A percentile compares a stretch with the other conserved stretches of the same genome.
These are phyloP conservation scores for Candida dajiaensis DNA, from an alignment of 805 yeast genomes.

Conservation along the genomic window DNA sequence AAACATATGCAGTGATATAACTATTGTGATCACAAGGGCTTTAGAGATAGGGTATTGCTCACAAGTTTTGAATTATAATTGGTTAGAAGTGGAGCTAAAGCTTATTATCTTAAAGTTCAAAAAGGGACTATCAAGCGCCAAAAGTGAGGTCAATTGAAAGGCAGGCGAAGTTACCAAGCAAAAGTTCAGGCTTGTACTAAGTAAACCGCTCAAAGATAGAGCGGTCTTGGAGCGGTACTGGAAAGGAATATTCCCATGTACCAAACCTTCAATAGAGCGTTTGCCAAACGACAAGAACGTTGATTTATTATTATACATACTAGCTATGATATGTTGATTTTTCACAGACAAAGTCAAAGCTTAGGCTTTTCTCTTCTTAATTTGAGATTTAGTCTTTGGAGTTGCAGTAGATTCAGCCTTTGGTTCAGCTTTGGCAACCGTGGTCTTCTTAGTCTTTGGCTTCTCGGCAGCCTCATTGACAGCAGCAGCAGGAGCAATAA, in stretches of 20 bases:
- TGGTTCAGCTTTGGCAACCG: background rate
- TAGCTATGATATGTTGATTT: background rate
- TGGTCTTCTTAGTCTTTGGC: constrained; percentile 1
- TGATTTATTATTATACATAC: background rate
- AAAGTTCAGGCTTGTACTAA: too few relatives aligned
- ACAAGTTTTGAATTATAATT: too few relatives aligned
- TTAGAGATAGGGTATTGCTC: too few relatives aligned
- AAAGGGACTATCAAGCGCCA: background rate
- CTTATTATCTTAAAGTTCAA: too few relatives aligned
- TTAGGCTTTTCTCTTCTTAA: constrained; percentile 9
- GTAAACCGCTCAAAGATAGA: too few relatives aligned
- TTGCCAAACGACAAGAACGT: background rate
- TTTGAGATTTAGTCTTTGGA: constrained; percentile 7
- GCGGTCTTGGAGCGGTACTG: too few relatives aligned
- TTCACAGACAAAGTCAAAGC: background rate
- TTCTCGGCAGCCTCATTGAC: background rate
- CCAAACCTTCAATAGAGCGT: background rate
- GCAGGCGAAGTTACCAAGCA: too few relatives aligned
- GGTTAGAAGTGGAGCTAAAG: too few relatives aligned
- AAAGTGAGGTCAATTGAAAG: too few relatives aligned
- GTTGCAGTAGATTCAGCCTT: background rate
- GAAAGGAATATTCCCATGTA: too few relatives aligned
- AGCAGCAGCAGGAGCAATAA: constrained; percentile 3
- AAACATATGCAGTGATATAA: too few relatives aligned
- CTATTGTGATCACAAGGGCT: too few relatives aligned